A percentile compares a stretch with the other conserved stretches of the same genome.
Evolutionary conservation across 371 early-diverging fungal genomes (phyloP).

Genomic region (Circinella minor): DNA sequence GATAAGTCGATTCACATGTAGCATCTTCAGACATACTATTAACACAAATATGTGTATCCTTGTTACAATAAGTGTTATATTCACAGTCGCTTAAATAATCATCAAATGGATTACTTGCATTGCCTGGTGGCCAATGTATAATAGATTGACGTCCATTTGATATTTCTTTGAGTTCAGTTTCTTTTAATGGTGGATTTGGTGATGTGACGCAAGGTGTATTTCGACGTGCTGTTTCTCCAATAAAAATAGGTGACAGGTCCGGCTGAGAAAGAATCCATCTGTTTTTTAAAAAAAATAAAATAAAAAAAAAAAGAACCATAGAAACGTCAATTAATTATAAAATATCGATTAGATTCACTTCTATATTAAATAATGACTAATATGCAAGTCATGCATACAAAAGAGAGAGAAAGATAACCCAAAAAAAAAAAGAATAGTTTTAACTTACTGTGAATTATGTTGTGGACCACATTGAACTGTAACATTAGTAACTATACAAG

Average conservation of each 20-base stretch:
- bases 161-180: neutral
- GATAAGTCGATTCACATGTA: conserved; percentile 25
- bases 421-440: no score
- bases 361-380: no score
- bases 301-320: neutral
- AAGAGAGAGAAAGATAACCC: no score
- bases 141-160: conserved; percentile 15
- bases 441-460: conserved; percentile 28
- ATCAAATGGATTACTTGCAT: conserved; percentile 22
- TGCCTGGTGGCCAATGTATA: conserved; percentile 26
- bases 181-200: conserved; percentile 11
- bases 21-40: conserved; percentile 12
- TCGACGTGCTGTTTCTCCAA: conserved; percentile 26
- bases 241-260: conserved; percentile 25
- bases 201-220: conserved; percentile 29
- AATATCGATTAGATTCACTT: no score
- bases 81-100: conserved; percentile 29
- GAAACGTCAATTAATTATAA: neutral
- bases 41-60: conserved; percentile 14
- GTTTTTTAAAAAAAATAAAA: neutral
- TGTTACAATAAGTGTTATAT: conserved; percentile 21
- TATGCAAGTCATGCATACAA: no score
- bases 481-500: conserved; percentile 22
- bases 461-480: conserved; percentile 22
- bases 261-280: conserved; percentile 32